Conservation (phyloP, 2,329 filamentous ascomycete species). For the Phialophora verrucosa region DNA sequence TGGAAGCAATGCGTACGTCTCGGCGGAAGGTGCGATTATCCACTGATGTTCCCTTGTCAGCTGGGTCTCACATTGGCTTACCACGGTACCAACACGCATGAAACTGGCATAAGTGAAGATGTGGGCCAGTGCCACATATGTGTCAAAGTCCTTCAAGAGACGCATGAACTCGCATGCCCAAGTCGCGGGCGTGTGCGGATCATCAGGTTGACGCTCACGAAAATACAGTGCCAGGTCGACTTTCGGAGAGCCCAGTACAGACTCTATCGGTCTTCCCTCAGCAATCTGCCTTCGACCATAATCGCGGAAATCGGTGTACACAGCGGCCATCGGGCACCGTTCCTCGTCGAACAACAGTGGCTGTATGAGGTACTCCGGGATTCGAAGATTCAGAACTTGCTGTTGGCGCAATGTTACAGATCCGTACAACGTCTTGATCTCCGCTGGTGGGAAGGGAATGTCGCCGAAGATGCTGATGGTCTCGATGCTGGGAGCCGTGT, state of each 20-base stretch:
- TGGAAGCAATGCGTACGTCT: slow-evolving; percentile 24
- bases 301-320: slow-evolving; percentile 25
- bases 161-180: slow-evolving; percentile 28
- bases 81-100: slow-evolving; percentile 24
- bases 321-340: slow-evolving; percentile 22
- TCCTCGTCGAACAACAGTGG: slow-evolving; percentile 25
- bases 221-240: slow-evolving; percentile 21
- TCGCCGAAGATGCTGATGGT: slow-evolving; percentile 21
- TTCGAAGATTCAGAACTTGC: slow-evolving; percentile 6
- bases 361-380: slow-evolving; percentile 22
- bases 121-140: slow-evolving; percentile 17
- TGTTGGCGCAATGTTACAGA: neutral
- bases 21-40: slow-evolving; percentile 22
- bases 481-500: slow-evolving; percentile 8
- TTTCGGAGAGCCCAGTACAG: slow-evolving; percentile 12
- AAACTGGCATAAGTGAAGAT: slow-evolving; percentile 23
- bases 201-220: slow-evolving; percentile 12
- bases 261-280: slow-evolving; percentile 13
- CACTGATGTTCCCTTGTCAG: slow-evolving; percentile 13
- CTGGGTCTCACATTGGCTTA: neutral
- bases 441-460: neutral
- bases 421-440: neutral
- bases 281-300: slow-evolving; percentile 23
- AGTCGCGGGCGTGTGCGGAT: slow-evolving; percentile 23
- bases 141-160: slow-evolving; percentile 22